Evolutionary conservation across 2,329 filamentous ascomycete species (phyloP).

Genomic region (Ciborinia camelliae): DNA sequence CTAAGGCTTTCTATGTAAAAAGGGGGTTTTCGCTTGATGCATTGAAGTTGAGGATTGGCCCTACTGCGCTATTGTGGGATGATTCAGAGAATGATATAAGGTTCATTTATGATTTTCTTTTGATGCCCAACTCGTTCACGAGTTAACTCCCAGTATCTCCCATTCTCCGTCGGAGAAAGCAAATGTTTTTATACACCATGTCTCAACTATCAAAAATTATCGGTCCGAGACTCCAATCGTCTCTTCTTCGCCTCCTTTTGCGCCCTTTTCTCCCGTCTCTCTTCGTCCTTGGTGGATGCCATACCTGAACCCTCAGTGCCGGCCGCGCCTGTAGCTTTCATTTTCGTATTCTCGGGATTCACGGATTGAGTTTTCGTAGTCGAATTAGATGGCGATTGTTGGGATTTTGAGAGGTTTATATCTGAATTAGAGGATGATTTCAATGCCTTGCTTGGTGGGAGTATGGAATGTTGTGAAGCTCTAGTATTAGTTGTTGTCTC

Average conservation of each 20-base stretch:
- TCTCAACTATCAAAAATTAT: slow-evolving; percentile 6
- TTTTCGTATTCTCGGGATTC: neutral
- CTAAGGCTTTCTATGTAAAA: neutral
- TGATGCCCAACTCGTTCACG: neutral
- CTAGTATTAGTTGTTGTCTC: slow-evolving; percentile 6
- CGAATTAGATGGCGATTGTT: neutral
- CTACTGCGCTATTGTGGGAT: neutral
- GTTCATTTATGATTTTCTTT: neutral
- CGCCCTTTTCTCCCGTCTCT: slow-evolving; percentile 1
- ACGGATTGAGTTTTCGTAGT: neutral
- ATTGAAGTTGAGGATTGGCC: neutral
- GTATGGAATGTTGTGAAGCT: neutral
- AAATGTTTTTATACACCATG: neutral
- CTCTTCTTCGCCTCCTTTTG: slow-evolving; percentile 6
- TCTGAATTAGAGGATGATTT: neutral
- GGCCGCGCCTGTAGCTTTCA: neutral
- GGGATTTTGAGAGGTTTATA: neutral
- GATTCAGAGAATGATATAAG: neutral
- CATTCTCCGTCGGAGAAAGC: neutral
- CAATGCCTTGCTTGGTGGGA: neutral
- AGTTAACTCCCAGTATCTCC: slow-evolving; percentile 1
- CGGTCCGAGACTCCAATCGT: slow-evolving; percentile 3
- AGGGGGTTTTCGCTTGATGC: slow-evolving; percentile 1
- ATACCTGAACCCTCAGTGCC: neutral
- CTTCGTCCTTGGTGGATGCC: neutral